Percentiles rank a stretch among this genome's conserved stretches.
These are phyloP conservation scores for Lactifluus subvellereus DNA, from an alignment of 768 basidiomycete species.

Conservation along the genomic window DNA sequence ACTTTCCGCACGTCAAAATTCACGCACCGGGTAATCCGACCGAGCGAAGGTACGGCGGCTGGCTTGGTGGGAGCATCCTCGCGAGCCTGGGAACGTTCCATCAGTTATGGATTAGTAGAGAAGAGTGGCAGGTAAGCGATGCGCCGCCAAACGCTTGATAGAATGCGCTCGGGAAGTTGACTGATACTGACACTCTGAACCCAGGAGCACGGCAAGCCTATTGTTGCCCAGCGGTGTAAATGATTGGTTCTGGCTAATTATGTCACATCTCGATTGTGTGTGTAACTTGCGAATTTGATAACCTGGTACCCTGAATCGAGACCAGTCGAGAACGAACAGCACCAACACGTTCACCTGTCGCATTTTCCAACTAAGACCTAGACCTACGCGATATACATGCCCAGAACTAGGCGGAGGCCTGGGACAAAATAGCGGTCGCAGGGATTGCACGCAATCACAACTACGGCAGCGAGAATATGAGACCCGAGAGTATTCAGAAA, in stretches of 20 bases:
- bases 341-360: slow-evolving; percentile 11
- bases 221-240: slow-evolving; percentile 84
- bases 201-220: slow-evolving; percentile 77
- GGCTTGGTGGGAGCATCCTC: slow-evolving; percentile 94
- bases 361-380: slow-evolving; percentile 19
- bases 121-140: slow-evolving; percentile 79
- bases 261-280: background rate
- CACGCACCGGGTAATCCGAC: slow-evolving; percentile 87
- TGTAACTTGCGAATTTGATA: background rate
- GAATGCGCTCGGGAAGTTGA: background rate
- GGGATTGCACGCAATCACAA: slow-evolving; percentile 18
- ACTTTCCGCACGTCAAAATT: slow-evolving; percentile 84
- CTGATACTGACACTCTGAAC: background rate
- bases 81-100: slow-evolving; percentile 97
- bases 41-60: slow-evolving; percentile 87
- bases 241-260: slow-evolving; percentile 31
- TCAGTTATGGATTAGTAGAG: slow-evolving; percentile 90
- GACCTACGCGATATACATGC: slow-evolving; percentile 16
- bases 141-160: background rate
- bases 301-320: background rate
- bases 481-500: slow-evolving; percentile 16
- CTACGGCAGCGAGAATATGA: slow-evolving; percentile 4
- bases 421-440: background rate
- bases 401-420: slow-evolving; percentile 8
- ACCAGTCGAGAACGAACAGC: background rate